Evolutionary conservation across 2,329 filamentous ascomycete species (phyloP), one percentile per base, ranked within the genome.

Genomic region (Fusarium sarcochroum): DNA sequence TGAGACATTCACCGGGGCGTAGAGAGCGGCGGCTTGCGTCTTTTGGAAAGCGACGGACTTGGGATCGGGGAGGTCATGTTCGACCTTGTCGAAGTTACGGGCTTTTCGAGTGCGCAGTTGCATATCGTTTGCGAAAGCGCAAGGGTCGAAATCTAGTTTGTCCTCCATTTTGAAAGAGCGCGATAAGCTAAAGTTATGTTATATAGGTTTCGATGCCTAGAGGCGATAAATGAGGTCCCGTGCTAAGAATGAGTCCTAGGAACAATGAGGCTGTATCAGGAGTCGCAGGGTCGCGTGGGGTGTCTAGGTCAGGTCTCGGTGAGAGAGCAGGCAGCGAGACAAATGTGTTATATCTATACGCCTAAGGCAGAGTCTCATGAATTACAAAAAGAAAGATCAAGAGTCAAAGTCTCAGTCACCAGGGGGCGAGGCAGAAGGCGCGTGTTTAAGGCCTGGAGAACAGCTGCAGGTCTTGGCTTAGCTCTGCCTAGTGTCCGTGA

Each of bases 101-200:
- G 83, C 78, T 69, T 79, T 78, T 68, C 86, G 81, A 11, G 86
- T 87, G 55, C 80, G 81, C 38, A 79, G 63, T 76, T 87, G 85
- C 82, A 87, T 84, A 32, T 81, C 81, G 75, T 69, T 70, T 66
- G 79, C 80, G 48, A 72, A 65, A 18, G 73, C 63, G 35, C 73
- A 73, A 11, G 76, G 69, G 21, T 60, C 73, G 44, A 72, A 67
- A 23, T 74, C 65, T 55, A 49, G 46, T 47, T 64, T 58, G 51
- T 68, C 62, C 41, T 69, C 63, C 72, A 79, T 78, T 14, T 51
- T 73, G 62, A 61, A 52, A 58, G 48, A 15, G 14, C 18, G 44
- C 25, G 37, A 41, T 37, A 48, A 40, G 48, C 48, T 56, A 34
- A 32, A n/a, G 18, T 51, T 67, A 63, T 70, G 38, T 40, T 23